Percentiles rank a stretch among this genome's conserved stretches.
These are phyloP conservation scores for Agapanthus africanus DNA, from an alignment of 106 monocot genomes.

Conservation along the genomic window DNA sequence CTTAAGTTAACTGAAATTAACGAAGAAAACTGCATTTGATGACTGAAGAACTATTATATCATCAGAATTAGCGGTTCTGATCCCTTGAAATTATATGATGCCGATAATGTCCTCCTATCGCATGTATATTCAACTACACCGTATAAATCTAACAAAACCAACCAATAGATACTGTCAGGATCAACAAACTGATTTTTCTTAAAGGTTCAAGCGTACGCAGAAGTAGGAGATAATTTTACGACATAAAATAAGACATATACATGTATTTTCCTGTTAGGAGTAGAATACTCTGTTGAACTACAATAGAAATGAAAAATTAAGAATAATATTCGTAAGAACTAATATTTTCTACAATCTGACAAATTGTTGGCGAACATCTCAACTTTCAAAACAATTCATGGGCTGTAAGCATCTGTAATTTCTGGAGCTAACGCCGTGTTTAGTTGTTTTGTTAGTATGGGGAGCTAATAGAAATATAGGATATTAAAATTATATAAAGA, in stretches of 20 bases:
- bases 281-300: background rate
- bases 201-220: background rate
- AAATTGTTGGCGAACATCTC: background rate
- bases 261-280: too few relatives aligned
- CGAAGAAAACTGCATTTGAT: background rate
- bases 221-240: background rate
- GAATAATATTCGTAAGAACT: background rate
- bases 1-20: background rate
- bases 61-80: background rate
- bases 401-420: background rate
- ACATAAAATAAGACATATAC: too few relatives aligned
- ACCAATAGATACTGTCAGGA: background rate
- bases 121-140: too few relatives aligned
- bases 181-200: background rate
- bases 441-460: background rate
- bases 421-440: background rate
- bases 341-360: background rate
- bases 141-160: background rate
- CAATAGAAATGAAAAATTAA: background rate
- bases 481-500: background rate
- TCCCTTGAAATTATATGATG: background rate
- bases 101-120: background rate
- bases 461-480: background rate
- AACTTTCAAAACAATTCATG: background rate
- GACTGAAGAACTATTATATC: background rate